These are phyloP conservation scores for Calvatia gigantea DNA, from an alignment of 768 basidiomycete genomes.

Conservation along the genomic window DNA sequence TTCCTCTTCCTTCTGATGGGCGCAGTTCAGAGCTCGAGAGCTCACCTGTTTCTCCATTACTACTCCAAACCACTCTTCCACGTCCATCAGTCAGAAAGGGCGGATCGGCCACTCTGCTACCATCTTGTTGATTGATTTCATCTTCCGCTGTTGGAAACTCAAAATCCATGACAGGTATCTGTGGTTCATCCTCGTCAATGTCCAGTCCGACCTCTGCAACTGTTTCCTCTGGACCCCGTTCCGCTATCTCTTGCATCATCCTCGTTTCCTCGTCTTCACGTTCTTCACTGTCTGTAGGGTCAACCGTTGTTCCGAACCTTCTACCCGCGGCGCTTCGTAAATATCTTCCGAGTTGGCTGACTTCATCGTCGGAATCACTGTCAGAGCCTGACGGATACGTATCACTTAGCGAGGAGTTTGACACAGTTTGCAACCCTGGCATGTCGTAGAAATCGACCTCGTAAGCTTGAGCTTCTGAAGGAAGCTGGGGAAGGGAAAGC, in stretches of 20 bases:
- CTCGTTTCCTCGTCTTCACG: constrained; percentile 2
- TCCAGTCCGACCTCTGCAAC: constrained; percentile 4
- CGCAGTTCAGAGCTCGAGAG: background rate
- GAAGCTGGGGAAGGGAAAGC: background rate
- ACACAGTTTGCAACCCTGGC: constrained; percentile 33
- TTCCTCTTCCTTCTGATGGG: constrained; percentile 9
- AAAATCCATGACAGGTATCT: background rate
- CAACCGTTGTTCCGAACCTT: constrained; percentile 15
- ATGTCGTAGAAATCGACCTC: constrained; percentile 28
- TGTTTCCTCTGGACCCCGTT: background rate
- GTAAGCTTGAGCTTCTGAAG: background rate
- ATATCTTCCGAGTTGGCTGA: constrained; percentile 9
- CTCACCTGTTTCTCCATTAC: constrained; percentile 15
- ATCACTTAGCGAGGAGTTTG: constrained; percentile 30
- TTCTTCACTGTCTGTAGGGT: constrained; percentile 8
- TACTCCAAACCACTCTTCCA: constrained; percentile 53
- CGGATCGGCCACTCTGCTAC: constrained; percentile 27
- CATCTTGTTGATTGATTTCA: background rate
- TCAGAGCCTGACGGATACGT: constrained; percentile 23
- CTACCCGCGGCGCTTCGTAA: constrained; percentile 2
- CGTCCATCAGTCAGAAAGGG: constrained; percentile 65
- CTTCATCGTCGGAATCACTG: constrained; percentile 20
- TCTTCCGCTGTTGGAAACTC: background rate
- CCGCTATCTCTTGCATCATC: background rate
- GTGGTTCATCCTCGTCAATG: background rate